Conservation (phyloP, 768 basidiomycete species). For the Chalciporus piperatus region DNA sequence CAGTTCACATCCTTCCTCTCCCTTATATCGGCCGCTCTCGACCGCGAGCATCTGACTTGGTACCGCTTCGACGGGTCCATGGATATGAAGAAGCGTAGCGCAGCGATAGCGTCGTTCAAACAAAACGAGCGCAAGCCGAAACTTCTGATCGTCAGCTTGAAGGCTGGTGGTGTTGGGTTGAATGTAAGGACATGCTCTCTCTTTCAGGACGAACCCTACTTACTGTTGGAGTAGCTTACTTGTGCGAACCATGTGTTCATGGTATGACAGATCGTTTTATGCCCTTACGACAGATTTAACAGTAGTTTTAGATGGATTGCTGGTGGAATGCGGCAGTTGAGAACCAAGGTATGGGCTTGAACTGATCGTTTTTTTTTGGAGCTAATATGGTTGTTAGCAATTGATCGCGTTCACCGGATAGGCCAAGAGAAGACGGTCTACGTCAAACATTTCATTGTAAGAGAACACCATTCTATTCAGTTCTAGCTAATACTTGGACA, state of each 20-base stretch:
- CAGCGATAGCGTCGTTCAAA: slow-evolving; percentile 77
- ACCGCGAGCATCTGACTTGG: slow-evolving; percentile 65
- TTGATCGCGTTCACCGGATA: slow-evolving; percentile 83
- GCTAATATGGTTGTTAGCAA: slow-evolving; percentile 46
- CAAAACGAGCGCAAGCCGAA: slow-evolving; percentile 66
- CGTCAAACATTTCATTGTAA: slow-evolving; percentile 82
- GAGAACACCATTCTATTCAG: slow-evolving; percentile 15
- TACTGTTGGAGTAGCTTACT: slow-evolving; percentile 49
- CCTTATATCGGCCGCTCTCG: slow-evolving; percentile 67
- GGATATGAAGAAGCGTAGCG: slow-evolving; percentile 77
- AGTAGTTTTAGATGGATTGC: slow-evolving; percentile 70
- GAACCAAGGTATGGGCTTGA: slow-evolving; percentile 57
- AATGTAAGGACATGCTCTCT: slow-evolving; percentile 50
- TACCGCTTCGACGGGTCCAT: slow-evolving; percentile 92
- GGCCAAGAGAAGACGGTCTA: slow-evolving; percentile 81
- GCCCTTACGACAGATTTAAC: not conserved
- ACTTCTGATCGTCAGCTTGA: slow-evolving; percentile 74
- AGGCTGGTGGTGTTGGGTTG: slow-evolving; percentile 90
- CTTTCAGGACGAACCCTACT: not conserved
- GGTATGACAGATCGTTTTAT: slow-evolving; percentile 40
- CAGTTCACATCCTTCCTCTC: slow-evolving; percentile 89
- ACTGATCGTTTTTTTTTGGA: not conserved
- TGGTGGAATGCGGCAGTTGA: slow-evolving; percentile 90
- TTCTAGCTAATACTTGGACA: slow-evolving; percentile 24
- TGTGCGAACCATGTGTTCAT: slow-evolving; percentile 84